Conservation (phyloP, 352 stramenopile species). For the Peronospora tabacina region DNA sequence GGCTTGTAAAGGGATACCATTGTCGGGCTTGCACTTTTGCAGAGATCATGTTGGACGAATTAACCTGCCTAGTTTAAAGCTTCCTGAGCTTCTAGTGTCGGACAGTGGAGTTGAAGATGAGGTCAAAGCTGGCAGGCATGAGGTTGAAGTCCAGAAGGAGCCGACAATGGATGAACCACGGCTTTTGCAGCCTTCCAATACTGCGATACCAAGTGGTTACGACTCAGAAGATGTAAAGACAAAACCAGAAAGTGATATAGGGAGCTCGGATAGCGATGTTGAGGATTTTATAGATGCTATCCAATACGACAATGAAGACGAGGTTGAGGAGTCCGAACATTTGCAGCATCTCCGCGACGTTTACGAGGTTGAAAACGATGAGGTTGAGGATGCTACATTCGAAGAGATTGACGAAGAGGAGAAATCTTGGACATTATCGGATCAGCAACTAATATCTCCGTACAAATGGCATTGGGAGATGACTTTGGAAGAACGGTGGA, state of each 20-base stretch:
- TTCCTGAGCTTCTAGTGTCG: not conserved
- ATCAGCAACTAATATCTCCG: constrained; percentile 14
- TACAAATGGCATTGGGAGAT: constrained; percentile 71
- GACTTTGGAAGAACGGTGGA: constrained; percentile 50
- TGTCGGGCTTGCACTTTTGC: constrained; percentile 33
- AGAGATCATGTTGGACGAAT: constrained; percentile 24
- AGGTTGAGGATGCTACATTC: constrained; percentile 23
- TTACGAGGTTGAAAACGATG: constrained; percentile 47
- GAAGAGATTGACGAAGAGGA: constrained; percentile 35
- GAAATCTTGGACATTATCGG: constrained; percentile 11
- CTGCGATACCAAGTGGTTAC: not conserved
- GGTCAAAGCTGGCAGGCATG: not conserved
- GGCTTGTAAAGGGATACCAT: constrained; percentile 25
- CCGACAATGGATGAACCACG: not conserved
- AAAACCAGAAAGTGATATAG: constrained; percentile 18
- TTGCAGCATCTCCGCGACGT: constrained; percentile 81
- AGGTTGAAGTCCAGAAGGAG: not conserved
- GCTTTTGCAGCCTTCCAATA: not conserved
- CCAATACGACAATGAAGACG: constrained; percentile 41
- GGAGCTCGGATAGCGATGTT: constrained; percentile 27
- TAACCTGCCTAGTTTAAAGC: not conserved
- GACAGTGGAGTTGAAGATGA: constrained; percentile 4
- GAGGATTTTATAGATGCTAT: constrained; percentile 39
- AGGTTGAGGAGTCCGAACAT: constrained; percentile 74
- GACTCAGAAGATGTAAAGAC: not conserved